Evolutionary conservation across 768 basidiomycete species (phyloP), one percentile per base, ranked within the genome.

Genomic region (Amylocystis lapponica): DNA sequence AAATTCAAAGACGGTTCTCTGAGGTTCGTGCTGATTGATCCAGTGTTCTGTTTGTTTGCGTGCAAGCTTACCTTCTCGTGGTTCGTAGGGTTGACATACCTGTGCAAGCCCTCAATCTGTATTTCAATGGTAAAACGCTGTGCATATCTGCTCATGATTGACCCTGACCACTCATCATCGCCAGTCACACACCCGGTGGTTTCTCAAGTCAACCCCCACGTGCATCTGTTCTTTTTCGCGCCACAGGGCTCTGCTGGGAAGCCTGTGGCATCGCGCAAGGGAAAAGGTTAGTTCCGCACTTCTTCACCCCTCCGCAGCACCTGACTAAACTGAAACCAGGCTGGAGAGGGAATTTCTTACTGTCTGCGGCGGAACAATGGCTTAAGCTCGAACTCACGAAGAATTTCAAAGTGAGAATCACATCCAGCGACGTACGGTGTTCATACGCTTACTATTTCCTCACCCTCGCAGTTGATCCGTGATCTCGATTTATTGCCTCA

Each of bases 401-500:
- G 71, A 96, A 97, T 58, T 94, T 95, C 74, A 92, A 89, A 67
- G 88, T 70, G 44, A 29, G 57, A 36, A 23, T 17, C 11, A 34
- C 7, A 29, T 25, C 13, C 13, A 16, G 10, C 20, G 5, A 10
- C 36, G 17, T 13, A 37, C 13, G 22, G 12, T 5, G 19, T 19
- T 44, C 20, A 4, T 14, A 41, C 29, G 26, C 40, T 25, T 27
- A 32, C n/a, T 31, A n/a, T 42, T 33, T 33, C n/a, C n/a, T n/a
- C 16, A 22, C 5, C 27, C n/a, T 37, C 46, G 29, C 51, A 81
- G 75, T 72, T 98, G 39, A 99, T 99, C 46, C 84, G 96, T 31
- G 96, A 98, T 60, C 75, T 99, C 1, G 96, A 99, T 58, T 76
- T 99, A 17, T 72, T 98, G 42, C 96, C 96, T n/a, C 84, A 91